Base-by-base conservation (phyloP, 2,329 filamentous ascomycete genomes). In the Bipolaris zeicola region DNA sequence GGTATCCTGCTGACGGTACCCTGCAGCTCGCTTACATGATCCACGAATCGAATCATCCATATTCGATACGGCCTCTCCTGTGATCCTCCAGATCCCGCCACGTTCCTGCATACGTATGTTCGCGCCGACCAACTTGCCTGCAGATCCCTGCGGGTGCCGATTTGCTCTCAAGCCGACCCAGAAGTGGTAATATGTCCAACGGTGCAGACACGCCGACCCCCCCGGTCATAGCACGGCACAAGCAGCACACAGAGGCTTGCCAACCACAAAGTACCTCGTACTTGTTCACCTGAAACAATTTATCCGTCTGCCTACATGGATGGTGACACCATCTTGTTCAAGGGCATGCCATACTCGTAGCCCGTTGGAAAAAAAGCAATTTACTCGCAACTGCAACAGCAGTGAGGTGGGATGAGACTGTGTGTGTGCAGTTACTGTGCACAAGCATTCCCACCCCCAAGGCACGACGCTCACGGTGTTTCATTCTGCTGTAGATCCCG, bases 71-170 rank as follows among this genome's bases (percentile, higher is more conserved):
- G 43, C 53, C 52, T 56, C 37, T 38, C 48, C 26, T 39, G 31
- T 16, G 14, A 24, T 26, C 28, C 31, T 18, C 33, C 31, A 34
- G 26, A 26, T 42, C 20, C 38, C 43, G 26, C 54, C 49, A 57
- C 31, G 49, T 57, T 52, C 50, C 50, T 57, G 50, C 54, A 57
- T 57, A 38, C 28, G 42, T 48, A 10, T 26, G 14, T 52, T n/a
- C 38, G 42, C 41, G 31, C 48, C 53, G 53, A 39, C 33, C 10
- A 34, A 18, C 39, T 14, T 41, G 31, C 39, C 41, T 41, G 43
- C 47, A 52, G 36, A 52, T 52, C 53, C 1, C 16, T 36, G 5
- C 22, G 48, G 31, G 16, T 16, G 28, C 53, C 34, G 20, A 24
- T 42, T 33, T 31, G 41, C 48, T 28, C 26, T 28, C 33, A 13